Evolutionary conservation across 2,329 filamentous ascomycete species (phyloP), one percentile per base, ranked within the genome.

Genomic region (Talaromyces sp.): DNA sequence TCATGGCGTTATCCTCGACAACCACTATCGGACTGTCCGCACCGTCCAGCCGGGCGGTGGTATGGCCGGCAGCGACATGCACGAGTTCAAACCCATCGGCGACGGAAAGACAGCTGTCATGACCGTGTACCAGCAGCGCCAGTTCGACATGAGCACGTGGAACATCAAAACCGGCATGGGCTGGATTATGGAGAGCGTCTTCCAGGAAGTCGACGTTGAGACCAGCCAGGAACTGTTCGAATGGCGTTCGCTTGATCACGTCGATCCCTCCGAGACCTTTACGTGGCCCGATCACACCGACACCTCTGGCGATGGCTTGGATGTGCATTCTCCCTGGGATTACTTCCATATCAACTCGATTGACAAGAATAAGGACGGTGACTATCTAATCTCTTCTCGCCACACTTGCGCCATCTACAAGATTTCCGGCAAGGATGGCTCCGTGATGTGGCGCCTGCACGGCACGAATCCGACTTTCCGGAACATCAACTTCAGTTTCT

Each of bases 1-100:
- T 6, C 79, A 81, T 72, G 80, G 79, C 46, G 72, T 82, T 24
- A 83, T 83, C 60, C 77, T 83, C 78, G 77, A 83, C 65, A 75
- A 76, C 57, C 72, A 73, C 51, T 82, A 83, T 65, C 72, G 77
- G 46, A 76, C 80, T 48, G 79, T 81, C 51, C 75, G 76, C 65
- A 80, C 78, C 3, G 74, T 83, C 26, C 70, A 74, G 51, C 68
- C 75, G 0, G 71, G 72, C 2, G 75, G 72, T 24, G 72, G 72
- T 41, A 74, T 75, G 69, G 69, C 72, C 7, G 75, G 75, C 26
- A 76, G 74, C 65, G 81, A 83, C 65, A 81, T 82, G 79, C 81
- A 83, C 65, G 80, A 83, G 61, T 82, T 82, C 66, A 74, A 71
- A 61, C 71, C 78, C 38, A 76, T 81, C 54, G 75, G 78, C 31